phyloP scores from a whole-genome alignment of 352 stramenopile species.

The Phytophthora sojae region DNA sequence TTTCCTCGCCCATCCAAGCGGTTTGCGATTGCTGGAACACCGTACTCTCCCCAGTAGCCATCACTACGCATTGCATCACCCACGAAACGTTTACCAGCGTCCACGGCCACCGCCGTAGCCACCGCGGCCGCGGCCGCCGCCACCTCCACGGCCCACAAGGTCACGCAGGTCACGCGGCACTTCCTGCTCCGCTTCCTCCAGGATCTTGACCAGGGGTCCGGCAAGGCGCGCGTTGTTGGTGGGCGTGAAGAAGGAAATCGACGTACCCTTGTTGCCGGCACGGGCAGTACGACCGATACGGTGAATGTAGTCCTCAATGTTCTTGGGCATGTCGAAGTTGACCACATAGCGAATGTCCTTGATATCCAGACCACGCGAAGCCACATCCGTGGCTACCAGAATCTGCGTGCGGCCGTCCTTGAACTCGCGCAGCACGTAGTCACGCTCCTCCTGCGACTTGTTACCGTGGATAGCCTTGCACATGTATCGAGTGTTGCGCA shows the following conservation, averaged over 20 bases:
- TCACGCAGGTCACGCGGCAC: slow-evolving; percentile 87
- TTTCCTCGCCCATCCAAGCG: slow-evolving; percentile 13
- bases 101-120: slow-evolving; percentile 55
- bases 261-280: slow-evolving; percentile 94
- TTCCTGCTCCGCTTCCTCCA: slow-evolving; percentile 89
- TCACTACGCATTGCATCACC: slow-evolving; percentile 10
- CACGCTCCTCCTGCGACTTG: slow-evolving; percentile 98
- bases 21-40: slow-evolving; percentile 1
- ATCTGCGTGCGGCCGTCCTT: slow-evolving; percentile 95
- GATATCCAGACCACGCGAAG: slow-evolving; percentile 98
- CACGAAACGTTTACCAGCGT: slow-evolving; percentile 56
- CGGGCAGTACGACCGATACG: slow-evolving; percentile 99
- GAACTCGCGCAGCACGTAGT: slow-evolving; percentile 98
- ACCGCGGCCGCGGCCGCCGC: slow-evolving; percentile 67
- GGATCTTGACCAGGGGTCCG: slow-evolving; percentile 88
- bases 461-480: slow-evolving; percentile 99
- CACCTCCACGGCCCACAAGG: slow-evolving; percentile 71
- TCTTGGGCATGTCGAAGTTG: slow-evolving; percentile 99
- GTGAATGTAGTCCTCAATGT: slow-evolving; percentile 99
- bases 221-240: slow-evolving; percentile 85
- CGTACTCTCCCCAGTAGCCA: slow-evolving; percentile 6
- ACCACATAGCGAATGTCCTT: slow-evolving; percentile 99
- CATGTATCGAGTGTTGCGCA: slow-evolving; percentile 94
- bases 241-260: slow-evolving; percentile 96
- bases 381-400: slow-evolving; percentile 99